Conservation (phyloP, 805 yeast species). For the Monosporozyma unispora region DNA sequence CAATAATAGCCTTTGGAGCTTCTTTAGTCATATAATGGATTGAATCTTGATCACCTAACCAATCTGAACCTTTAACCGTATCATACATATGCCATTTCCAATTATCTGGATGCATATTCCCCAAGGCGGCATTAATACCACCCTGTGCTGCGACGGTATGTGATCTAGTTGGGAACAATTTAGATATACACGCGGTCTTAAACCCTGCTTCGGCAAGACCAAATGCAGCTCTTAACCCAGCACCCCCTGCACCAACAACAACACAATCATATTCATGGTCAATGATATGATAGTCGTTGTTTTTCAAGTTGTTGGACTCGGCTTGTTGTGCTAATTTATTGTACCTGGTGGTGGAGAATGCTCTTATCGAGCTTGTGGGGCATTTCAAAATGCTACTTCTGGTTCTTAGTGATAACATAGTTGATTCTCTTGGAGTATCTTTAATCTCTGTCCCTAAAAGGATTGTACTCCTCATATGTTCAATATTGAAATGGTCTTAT, state of each 20-base stretch:
- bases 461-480: too few species aligned
- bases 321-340: background rate
- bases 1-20: constrained; percentile 92
- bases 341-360: background rate
- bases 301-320: background rate
- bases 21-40: constrained; percentile 98
- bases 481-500: too few species aligned
- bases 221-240: constrained; percentile 96
- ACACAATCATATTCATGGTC: constrained; percentile 98
- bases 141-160: constrained; percentile 99
- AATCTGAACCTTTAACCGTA: constrained; percentile 97
- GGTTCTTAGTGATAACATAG: background rate
- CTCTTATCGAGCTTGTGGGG: background rate
- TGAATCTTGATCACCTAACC: constrained; percentile 99
- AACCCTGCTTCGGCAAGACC: constrained; percentile 95
- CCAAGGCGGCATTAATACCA: constrained; percentile 97
- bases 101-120: constrained; percentile 96
- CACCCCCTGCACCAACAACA: constrained; percentile 99
- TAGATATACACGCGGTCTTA: constrained; percentile 95
- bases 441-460: too few species aligned
- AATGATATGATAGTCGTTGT: constrained; percentile 67
- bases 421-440: background rate
- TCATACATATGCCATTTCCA: constrained; percentile 99
- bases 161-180: constrained; percentile 95
- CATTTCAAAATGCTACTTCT: background rate